Evolutionary conservation across 441 rosid species (phyloP).

Genomic region (Adansonia madagascariensis): DNA sequence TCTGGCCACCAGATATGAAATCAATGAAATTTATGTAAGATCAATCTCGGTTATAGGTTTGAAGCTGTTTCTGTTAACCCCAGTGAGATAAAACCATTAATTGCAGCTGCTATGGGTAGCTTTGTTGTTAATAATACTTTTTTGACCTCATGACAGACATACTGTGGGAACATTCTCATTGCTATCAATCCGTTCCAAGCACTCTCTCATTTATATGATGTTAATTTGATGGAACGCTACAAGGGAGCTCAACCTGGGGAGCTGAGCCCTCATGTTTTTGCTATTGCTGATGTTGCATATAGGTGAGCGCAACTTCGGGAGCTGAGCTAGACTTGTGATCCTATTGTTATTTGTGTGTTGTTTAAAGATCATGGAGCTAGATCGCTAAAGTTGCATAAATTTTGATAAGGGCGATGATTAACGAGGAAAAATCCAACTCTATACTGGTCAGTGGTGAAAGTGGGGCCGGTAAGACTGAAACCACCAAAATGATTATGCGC

Average conservation of each 20-base stretch:
- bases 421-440: slow-evolving; percentile 75
- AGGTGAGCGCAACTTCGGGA: slow-evolving; percentile 42
- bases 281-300: slow-evolving; percentile 80
- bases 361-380: slow-evolving; percentile 25
- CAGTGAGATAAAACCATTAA: slow-evolving; percentile 35
- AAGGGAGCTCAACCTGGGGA: slow-evolving; percentile 61
- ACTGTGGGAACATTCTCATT: slow-evolving; percentile 85
- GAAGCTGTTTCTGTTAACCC: slow-evolving; percentile 26
- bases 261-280: slow-evolving; percentile 79
- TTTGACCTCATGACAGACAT: slow-evolving; percentile 76
- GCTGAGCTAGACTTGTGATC: slow-evolving; percentile 19
- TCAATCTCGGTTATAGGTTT: slow-evolving; percentile 32
- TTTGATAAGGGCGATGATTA: slow-evolving; percentile 73
- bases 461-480: slow-evolving; percentile 96
- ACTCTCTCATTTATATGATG: slow-evolving; percentile 60
- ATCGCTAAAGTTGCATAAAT: slow-evolving; percentile 27
- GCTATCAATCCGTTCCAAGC: slow-evolving; percentile 93
- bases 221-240: slow-evolving; percentile 60
- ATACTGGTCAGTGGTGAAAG: slow-evolving; percentile 96
- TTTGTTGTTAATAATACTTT: slow-evolving; percentile 33
- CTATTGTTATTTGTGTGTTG: slow-evolving; percentile 14
- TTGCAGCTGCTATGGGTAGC: slow-evolving; percentile 36
- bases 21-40: slow-evolving; percentile 80
- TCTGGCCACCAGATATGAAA: slow-evolving; percentile 62
- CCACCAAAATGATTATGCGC: slow-evolving; percentile 92